A percentile compares a stretch with the other conserved stretches of the same genome.
phyloP scores from a whole-genome alignment of 768 basidiomycete genomes.

The Mycena olivaceomarginata region DNA sequence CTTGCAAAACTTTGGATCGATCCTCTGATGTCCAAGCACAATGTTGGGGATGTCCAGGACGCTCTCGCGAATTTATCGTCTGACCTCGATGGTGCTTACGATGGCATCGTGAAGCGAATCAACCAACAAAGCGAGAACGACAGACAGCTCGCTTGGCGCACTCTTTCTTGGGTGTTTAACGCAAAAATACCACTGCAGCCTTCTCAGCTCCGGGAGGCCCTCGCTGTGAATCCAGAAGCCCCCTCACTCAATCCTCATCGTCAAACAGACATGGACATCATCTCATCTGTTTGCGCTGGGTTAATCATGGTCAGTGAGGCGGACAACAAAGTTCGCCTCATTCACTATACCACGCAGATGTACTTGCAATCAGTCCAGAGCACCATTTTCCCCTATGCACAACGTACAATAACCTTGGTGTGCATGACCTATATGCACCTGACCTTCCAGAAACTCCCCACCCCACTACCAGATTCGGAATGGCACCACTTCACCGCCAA shows the following conservation, averaged over 20 bases:
- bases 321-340: neutral
- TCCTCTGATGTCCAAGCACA: no score
- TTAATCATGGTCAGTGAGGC: neutral
- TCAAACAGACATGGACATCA: neutral
- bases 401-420: neutral
- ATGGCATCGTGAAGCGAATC: no score
- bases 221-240: neutral
- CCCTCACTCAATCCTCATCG: neutral
- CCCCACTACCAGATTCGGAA: no score
- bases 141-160: no score
- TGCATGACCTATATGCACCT: constrained; percentile 6
- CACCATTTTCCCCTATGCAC: neutral
- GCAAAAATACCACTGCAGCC: neutral
- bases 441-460: no score
- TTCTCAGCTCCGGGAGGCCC: neutral
- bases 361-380: neutral
- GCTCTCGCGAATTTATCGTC: no score
- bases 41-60: no score
- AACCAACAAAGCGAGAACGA: no score
- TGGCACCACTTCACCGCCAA: no score
- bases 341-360: constrained; percentile 1
- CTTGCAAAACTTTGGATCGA: no score
- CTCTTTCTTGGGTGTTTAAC: no score
- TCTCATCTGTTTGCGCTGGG: neutral
- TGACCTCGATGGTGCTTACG: no score